Conservation (phyloP, 116 monocot species). For the Posidonia oceanica region DNA sequence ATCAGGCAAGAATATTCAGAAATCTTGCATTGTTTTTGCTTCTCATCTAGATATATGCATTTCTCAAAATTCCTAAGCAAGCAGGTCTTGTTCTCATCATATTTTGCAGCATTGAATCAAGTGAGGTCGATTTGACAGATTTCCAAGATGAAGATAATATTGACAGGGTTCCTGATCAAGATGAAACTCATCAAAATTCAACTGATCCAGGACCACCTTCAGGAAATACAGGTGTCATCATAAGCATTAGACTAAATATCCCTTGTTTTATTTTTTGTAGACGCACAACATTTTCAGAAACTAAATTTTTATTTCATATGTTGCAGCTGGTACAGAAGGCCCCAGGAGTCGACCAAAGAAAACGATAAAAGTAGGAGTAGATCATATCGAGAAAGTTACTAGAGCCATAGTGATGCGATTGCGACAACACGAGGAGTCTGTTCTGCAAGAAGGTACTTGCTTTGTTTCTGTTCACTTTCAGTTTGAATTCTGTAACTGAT, state of each 20-base stretch:
- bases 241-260: background rate
- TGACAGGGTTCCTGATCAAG: conserved; percentile 23
- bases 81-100: background rate
- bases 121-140: conserved; percentile 95
- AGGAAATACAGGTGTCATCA: conserved; percentile 42
- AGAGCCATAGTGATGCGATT: conserved; percentile 73
- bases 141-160: conserved; percentile 78
- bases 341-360: conserved; percentile 30
- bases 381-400: conserved; percentile 86
- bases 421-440: conserved; percentile 80
- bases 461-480: background rate
- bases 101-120: conserved; percentile 84
- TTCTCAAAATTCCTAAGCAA: background rate
- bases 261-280: too few relatives aligned
- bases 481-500: too few relatives aligned
- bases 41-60: background rate
- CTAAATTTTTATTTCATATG: background rate
- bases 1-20: conserved; percentile 58
- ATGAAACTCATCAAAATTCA: conserved; percentile 18
- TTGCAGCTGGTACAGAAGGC: conserved; percentile 32
- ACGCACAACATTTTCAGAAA: background rate
- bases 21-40: background rate
- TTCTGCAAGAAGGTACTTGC: conserved; percentile 59
- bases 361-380: conserved; percentile 72
- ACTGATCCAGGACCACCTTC: conserved; percentile 21